Evolutionary conservation across 768 basidiomycete genomes (phyloP).

Genomic region (Lentinula guzmanii): DNA sequence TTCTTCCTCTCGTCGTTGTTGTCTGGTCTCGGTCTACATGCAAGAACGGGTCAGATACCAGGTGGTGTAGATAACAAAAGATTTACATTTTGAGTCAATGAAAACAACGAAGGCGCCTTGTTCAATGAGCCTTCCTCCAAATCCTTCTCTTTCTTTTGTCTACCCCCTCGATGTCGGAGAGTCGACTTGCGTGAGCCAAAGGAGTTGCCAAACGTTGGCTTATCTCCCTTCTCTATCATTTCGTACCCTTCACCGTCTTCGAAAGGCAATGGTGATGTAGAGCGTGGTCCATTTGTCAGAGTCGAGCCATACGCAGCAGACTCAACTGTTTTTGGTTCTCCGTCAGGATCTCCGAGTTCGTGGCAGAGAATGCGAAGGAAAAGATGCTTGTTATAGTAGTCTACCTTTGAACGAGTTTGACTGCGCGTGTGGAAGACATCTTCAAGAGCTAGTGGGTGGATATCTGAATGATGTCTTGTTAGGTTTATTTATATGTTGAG

Average conservation of each 20-base stretch:
- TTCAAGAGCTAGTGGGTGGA: slow-evolving; percentile 56
- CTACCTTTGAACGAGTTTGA: slow-evolving; percentile 57
- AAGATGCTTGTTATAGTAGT: slow-evolving; percentile 66
- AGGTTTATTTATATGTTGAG: no score
- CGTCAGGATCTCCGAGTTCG: slow-evolving; percentile 34
- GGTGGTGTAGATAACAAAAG: not conserved
- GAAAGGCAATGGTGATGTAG: slow-evolving; percentile 31
- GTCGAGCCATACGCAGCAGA: not conserved
- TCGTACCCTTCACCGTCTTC: slow-evolving; percentile 8
- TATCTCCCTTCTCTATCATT: slow-evolving; percentile 19
- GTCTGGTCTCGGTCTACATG: slow-evolving; percentile 8
- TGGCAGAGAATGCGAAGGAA: slow-evolving; percentile 69
- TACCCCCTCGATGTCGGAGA: slow-evolving; percentile 1
- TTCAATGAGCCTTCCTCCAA: slow-evolving; percentile 9
- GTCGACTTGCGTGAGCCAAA: slow-evolving; percentile 11
- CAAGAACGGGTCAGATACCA: not conserved
- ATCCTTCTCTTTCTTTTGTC: slow-evolving; percentile 6
- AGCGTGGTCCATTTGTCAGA: slow-evolving; percentile 22
- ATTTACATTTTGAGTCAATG: not conserved
- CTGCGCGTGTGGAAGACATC: slow-evolving; percentile 56
- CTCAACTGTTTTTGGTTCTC: slow-evolving; percentile 1
- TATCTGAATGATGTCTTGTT: slow-evolving; percentile 19
- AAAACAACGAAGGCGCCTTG: slow-evolving; percentile 2
- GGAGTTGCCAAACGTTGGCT: slow-evolving; percentile 19
- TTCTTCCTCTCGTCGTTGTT: slow-evolving; percentile 1